These are phyloP conservation scores for Cephaloascus albidus DNA, from an alignment of 805 yeast genomes.

Conservation along the genomic window DNA sequence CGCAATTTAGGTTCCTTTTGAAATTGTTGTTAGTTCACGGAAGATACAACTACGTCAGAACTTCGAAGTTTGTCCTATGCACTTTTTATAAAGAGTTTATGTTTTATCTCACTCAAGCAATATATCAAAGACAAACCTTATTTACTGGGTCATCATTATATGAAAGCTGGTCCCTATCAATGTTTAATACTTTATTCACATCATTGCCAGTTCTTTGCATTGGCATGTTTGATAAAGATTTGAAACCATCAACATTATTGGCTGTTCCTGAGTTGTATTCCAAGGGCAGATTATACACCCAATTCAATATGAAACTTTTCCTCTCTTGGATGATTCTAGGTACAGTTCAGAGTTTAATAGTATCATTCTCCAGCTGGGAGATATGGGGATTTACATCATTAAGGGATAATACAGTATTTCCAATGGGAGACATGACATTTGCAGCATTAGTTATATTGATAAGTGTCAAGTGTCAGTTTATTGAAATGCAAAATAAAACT, in stretches of 20 bases:
- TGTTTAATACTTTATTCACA: conserved; percentile 95
- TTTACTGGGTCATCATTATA: conserved; percentile 91
- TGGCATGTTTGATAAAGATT: conserved; percentile 93
- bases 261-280: conserved; percentile 88
- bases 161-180: conserved; percentile 93
- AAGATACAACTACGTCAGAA: conserved; percentile 86
- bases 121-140: conserved; percentile 77
- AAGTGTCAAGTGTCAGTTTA: conserved; percentile 66
- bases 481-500: conserved; percentile 73
- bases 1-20: conserved; percentile 79
- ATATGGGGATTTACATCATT: conserved; percentile 66
- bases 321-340: conserved; percentile 74
- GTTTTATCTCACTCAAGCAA: conserved; percentile 81
- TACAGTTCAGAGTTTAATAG: conserved; percentile 58
- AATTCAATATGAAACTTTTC: conserved; percentile 65
- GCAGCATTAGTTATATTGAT: conserved; percentile 66
- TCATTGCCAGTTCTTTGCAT: conserved; percentile 84
- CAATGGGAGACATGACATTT: conserved; percentile 70
- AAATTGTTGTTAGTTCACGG: conserved; percentile 91
- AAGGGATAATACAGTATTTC: conserved; percentile 69
- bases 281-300: conserved; percentile 64
- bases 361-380: conserved; percentile 57
- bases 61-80: conserved; percentile 83
- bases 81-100: conserved; percentile 92
- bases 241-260: conserved; percentile 76